A percentile compares a stretch with the other conserved stretches of the same genome.
phyloP scores from a whole-genome alignment of 495 filamentous ascomycete genomes.

The Tuber aestivum region DNA sequence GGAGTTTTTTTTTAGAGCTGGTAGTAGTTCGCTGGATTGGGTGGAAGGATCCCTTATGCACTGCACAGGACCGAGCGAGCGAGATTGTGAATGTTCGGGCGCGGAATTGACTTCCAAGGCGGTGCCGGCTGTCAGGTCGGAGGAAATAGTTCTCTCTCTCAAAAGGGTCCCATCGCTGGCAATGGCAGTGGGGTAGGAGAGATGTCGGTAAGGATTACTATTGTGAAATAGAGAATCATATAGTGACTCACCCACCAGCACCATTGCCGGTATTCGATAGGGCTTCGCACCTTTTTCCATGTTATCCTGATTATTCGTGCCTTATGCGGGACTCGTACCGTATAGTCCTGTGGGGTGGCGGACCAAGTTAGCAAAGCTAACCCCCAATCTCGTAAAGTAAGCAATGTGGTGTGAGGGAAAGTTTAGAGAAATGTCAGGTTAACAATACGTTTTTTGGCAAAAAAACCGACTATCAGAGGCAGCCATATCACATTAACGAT shows the following conservation, averaged over 20 bases:
- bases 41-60: background rate
- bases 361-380: background rate
- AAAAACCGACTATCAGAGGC: background rate
- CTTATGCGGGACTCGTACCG: background rate
- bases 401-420: background rate
- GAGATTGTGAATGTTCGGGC: background rate
- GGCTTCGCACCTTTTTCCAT: background rate
- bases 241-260: background rate
- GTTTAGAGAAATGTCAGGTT: background rate
- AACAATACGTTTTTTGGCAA: background rate
- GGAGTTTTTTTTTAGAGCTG: background rate
- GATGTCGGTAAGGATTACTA: background rate
- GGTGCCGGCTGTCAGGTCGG: background rate
- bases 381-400: background rate
- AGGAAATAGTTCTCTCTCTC: background rate
- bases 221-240: background rate
- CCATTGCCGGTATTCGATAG: background rate
- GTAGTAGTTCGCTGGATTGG: background rate
- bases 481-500: background rate
- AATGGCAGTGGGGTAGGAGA: background rate
- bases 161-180: background rate
- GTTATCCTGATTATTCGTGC: background rate
- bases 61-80: background rate
- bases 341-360: background rate
- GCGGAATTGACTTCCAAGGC: background rate